Conservation (phyloP, 495 filamentous ascomycete genomes). For the Aspergillus bertholletiae region DNA sequence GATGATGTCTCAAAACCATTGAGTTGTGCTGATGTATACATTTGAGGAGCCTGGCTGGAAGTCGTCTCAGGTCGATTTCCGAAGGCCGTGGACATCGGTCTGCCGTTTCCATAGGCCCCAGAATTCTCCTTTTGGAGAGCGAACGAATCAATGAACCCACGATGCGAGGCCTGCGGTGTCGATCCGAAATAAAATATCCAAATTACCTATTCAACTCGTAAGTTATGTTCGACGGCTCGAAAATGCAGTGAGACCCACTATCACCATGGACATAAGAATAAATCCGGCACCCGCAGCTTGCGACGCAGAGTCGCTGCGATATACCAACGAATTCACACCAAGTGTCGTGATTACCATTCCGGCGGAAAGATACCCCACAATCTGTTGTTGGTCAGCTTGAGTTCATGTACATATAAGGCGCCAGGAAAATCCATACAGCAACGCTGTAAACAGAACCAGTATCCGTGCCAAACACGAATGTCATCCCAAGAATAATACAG, state of each 20-base stretch:
- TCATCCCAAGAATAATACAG: constrained; percentile 73
- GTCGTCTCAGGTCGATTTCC: constrained; percentile 75
- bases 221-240: constrained; percentile 6
- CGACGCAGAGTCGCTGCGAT: constrained; percentile 61
- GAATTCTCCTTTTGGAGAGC: constrained; percentile 83
- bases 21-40: constrained; percentile 94
- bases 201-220: constrained; percentile 61
- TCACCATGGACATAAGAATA: constrained; percentile 93
- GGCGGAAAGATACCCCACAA: constrained; percentile 81
- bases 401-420: not conserved
- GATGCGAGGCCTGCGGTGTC: constrained; percentile 79
- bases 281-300: constrained; percentile 90
- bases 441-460: constrained; percentile 83
- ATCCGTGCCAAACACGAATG: constrained; percentile 76
- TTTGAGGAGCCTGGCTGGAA: constrained; percentile 77
- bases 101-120: constrained; percentile 60
- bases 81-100: constrained; percentile 46
- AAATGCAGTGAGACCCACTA: constrained; percentile 52
- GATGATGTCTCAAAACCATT: constrained; percentile 96
- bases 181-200: constrained; percentile 99
- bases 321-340: constrained; percentile 77
- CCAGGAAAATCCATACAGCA: constrained; percentile 55
- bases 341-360: constrained; percentile 82
- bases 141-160: constrained; percentile 92
- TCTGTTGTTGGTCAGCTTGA: constrained; percentile 37